These are phyloP conservation scores for Salix koriyanagi DNA, from an alignment of 345 rosid species.

Conservation along the genomic window DNA sequence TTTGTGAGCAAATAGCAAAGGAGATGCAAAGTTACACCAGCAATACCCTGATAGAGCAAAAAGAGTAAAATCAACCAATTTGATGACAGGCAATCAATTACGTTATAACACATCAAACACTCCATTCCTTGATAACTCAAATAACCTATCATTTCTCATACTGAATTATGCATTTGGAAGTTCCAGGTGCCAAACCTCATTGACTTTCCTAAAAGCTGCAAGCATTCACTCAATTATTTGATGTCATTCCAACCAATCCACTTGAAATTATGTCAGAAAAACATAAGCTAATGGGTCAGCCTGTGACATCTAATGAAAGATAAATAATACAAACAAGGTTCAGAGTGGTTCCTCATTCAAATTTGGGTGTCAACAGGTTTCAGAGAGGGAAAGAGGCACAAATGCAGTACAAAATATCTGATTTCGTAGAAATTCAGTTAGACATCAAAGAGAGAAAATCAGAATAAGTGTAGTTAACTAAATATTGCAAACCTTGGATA, in stretches of 20 bases:
- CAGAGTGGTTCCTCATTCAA: not conserved
- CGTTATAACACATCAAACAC: not conserved
- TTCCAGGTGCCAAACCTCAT: not conserved
- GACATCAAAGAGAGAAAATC: not conserved
- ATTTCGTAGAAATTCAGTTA: not conserved
- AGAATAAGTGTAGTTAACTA: not conserved
- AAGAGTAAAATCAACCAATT: not conserved
- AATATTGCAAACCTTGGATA: slow-evolving; percentile 41
- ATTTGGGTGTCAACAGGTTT: not conserved
- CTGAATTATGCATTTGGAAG: not conserved
- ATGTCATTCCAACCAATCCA: not conserved
- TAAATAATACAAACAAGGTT: not conserved
- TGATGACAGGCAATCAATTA: not conserved
- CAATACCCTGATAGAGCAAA: not conserved
- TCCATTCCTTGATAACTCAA: not conserved
- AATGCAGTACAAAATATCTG: not conserved
- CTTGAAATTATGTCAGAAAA: not conserved
- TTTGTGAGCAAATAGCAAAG: not conserved
- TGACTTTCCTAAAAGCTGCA: not conserved
- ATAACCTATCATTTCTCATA: not conserved
- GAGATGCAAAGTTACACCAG: not conserved
- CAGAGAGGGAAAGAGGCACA: not conserved
- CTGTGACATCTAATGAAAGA: not conserved
- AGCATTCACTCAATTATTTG: not conserved
- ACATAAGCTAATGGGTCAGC: not conserved